phyloP scores from a whole-genome alignment of 352 stramenopile species.

The Thraustochytrium sp. region DNA sequence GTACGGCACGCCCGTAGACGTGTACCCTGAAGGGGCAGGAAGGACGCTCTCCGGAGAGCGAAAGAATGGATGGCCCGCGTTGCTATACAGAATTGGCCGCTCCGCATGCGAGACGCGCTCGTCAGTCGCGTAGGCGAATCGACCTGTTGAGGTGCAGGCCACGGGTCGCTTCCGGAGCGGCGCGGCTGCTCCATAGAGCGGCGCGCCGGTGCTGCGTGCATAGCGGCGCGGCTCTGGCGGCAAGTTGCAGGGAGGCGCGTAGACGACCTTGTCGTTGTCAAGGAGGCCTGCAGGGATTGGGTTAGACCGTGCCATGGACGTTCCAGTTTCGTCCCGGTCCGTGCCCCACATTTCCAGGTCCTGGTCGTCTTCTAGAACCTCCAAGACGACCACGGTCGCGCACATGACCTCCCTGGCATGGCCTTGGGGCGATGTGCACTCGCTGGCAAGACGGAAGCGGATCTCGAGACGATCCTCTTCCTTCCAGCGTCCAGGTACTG shows the following conservation, averaged over 20 bases:
- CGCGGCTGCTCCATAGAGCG: neutral
- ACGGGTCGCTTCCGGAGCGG: neutral
- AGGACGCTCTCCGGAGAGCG: neutral
- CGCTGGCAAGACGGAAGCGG: neutral
- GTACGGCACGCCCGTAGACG: conserved; percentile 2
- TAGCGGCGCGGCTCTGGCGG: neutral
- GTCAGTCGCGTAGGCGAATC: neutral
- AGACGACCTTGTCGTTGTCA: neutral
- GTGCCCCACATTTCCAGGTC: conserved; percentile 10
- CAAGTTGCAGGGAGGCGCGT: conserved; percentile 10
- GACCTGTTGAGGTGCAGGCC: neutral
- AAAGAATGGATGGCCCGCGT: conserved; percentile 9
- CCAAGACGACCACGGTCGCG: neutral
- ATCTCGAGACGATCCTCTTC: neutral
- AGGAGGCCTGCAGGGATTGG: neutral
- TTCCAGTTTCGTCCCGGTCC: neutral
- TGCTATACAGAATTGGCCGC: neutral
- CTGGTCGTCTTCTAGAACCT: neutral
- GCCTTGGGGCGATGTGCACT: too few relatives aligned
- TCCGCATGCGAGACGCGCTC: neutral
- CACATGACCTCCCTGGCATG: neutral
- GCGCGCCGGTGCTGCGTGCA: neutral
- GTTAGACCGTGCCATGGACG: neutral
- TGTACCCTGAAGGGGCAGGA: neutral
- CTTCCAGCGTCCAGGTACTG: too few relatives aligned